phyloP scores from a whole-genome alignment of 2,329 filamentous ascomycete species.

The Didymosphaeria variabile region DNA sequence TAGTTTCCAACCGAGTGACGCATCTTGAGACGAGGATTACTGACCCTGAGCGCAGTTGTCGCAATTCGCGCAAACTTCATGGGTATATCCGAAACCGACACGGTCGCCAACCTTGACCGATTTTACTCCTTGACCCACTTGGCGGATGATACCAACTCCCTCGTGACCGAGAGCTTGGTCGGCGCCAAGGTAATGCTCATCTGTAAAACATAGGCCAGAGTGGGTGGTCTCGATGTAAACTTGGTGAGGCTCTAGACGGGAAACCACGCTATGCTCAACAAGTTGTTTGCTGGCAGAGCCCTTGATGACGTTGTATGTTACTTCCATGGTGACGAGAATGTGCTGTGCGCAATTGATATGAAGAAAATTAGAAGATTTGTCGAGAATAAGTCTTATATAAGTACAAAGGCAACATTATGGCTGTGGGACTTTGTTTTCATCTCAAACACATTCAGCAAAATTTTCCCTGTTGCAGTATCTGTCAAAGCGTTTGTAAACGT shows the following conservation, averaged over 20 bases:
- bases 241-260: constrained; percentile 1
- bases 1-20: not conserved
- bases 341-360: not conserved
- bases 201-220: constrained; percentile 2
- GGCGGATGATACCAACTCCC: constrained; percentile 3
- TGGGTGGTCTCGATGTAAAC: constrained; percentile 5
- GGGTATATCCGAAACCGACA: constrained; percentile 3
- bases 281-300: constrained; percentile 2
- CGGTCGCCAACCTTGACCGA: constrained; percentile 1
- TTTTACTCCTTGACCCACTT: not conserved
- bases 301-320: constrained; percentile 7
- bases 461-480: not conserved
- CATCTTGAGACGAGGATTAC: not conserved
- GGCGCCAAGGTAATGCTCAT: not conserved
- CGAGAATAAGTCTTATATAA: not conserved
- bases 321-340: not conserved
- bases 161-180: constrained; percentile 2
- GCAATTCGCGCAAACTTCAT: not conserved
- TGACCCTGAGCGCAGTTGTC: not conserved
- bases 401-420: not conserved
- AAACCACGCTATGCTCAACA: not conserved
- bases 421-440: not conserved
- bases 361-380: not conserved
- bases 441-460: not conserved
- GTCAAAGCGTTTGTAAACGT: not conserved